A percentile compares a stretch with the other conserved stretches of the same genome.
phyloP scores from a whole-genome alignment of 2,329 filamentous ascomycete genomes.

The Colletotrichum cuscutae region DNA sequence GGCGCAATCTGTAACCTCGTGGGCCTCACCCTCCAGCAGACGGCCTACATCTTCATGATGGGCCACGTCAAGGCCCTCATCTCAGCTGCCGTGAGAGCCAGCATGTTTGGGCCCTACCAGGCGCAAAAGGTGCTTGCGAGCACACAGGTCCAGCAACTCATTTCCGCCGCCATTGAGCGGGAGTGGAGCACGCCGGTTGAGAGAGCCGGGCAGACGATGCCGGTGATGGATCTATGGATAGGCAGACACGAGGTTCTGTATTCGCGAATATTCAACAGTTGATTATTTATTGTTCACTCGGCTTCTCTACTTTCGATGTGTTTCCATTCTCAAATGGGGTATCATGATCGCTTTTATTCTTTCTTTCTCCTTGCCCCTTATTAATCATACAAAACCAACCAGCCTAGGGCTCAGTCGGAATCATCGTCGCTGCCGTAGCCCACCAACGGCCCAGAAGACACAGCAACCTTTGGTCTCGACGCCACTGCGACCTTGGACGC shows the following conservation, averaged over 20 bases:
- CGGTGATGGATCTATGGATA: constrained; percentile 84
- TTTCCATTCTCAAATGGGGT: constrained; percentile 32
- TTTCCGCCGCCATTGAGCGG: constrained; percentile 66
- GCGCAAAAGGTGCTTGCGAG: constrained; percentile 79
- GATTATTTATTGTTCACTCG: constrained; percentile 34
- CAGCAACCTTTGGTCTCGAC: constrained; percentile 63
- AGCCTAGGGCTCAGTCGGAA: constrained; percentile 44
- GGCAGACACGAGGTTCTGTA: constrained; percentile 86
- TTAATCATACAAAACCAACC: constrained; percentile 77
- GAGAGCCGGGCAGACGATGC: constrained; percentile 79
- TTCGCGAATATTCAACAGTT: constrained; percentile 89
- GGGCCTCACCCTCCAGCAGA: constrained; percentile 68
- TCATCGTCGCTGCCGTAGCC: constrained; percentile 86
- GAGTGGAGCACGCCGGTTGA: constrained; percentile 70
- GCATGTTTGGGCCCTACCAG: constrained; percentile 83
- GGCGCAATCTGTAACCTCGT: constrained; percentile 74
- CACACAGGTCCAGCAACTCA: constrained; percentile 63
- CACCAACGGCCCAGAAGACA: constrained; percentile 77
- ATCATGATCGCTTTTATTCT: constrained; percentile 28
- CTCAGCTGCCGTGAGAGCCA: constrained; percentile 80
- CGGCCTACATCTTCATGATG: constrained; percentile 80
- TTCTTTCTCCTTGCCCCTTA: not conserved
- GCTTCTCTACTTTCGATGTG: constrained; percentile 12
- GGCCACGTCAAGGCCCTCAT: constrained; percentile 81
- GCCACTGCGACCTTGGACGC: constrained; percentile 64